phyloP scores from a whole-genome alignment of 805 yeast species.

The Ogataea nonfermentans region DNA sequence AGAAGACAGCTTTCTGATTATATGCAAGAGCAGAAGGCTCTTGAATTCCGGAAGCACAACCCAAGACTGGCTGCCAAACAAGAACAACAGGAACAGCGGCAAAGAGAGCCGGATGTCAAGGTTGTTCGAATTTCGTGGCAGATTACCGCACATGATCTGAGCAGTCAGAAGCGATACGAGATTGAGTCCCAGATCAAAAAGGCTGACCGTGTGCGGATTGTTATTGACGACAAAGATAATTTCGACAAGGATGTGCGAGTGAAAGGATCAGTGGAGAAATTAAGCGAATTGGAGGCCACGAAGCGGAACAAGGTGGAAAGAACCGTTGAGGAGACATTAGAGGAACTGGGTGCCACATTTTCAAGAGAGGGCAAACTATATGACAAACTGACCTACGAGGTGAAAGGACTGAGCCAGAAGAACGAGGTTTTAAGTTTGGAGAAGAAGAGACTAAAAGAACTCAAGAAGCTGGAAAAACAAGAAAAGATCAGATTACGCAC shows the following conservation, averaged over 20 bases:
- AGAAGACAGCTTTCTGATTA: slow-evolving; percentile 30
- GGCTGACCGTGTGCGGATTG: slow-evolving; percentile 41
- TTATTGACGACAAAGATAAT: slow-evolving; percentile 39
- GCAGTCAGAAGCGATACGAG: slow-evolving; percentile 52
- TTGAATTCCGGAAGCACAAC: slow-evolving; percentile 14
- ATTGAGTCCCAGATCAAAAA: slow-evolving; percentile 43
- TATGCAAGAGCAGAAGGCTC: slow-evolving; percentile 23
- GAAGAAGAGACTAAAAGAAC: slow-evolving; percentile 32
- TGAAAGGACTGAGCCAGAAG: slow-evolving; percentile 7
- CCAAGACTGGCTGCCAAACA: slow-evolving; percentile 16
- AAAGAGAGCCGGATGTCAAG: slow-evolving; percentile 36
- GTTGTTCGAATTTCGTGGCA: slow-evolving; percentile 54
- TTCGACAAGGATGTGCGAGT: slow-evolving; percentile 20
- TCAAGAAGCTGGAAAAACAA: slow-evolving; percentile 36
- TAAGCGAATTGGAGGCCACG: slow-evolving; percentile 34
- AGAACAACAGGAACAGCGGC: slow-evolving; percentile 10
- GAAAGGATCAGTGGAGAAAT: slow-evolving; percentile 3
- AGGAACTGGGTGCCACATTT: slow-evolving; percentile 24
- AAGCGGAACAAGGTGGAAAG: slow-evolving; percentile 35
- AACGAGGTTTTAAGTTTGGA: slow-evolving; percentile 22
- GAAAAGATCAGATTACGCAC: slow-evolving; percentile 28
- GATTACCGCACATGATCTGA: slow-evolving; percentile 51
- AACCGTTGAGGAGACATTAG: slow-evolving; percentile 28
- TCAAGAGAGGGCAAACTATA: slow-evolving; percentile 23
- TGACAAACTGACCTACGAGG: slow-evolving; percentile 21